A percentile compares a stretch with the other conserved stretches of the same genome.
Evolutionary conservation across 169 alveolate genomes (phyloP).

Genomic region (Theileria orientalis): DNA sequence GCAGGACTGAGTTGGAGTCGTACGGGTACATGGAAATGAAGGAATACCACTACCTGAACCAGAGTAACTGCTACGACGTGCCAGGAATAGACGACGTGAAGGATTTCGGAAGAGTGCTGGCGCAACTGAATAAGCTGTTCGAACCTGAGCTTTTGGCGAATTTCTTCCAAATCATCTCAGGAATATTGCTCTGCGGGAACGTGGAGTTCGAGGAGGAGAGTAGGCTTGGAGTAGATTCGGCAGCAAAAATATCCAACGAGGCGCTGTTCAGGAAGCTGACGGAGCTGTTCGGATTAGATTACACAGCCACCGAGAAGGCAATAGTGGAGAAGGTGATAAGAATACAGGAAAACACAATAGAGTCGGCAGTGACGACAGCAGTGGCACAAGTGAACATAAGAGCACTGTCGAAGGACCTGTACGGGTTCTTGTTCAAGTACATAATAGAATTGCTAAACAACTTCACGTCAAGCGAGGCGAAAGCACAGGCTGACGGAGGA

Average conservation of each 20-base stretch:
- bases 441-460: slow-evolving; percentile 74
- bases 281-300: slow-evolving; percentile 65
- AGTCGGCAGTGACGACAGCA: slow-evolving; percentile 64
- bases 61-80: slow-evolving; percentile 71
- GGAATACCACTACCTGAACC: slow-evolving; percentile 63
- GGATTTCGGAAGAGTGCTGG: slow-evolving; percentile 53
- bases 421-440: slow-evolving; percentile 74
- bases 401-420: slow-evolving; percentile 79
- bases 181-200: slow-evolving; percentile 78
- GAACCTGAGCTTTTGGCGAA: slow-evolving; percentile 20
- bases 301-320: slow-evolving; percentile 50
- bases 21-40: slow-evolving; percentile 45
- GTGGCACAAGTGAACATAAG: slow-evolving; percentile 69
- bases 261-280: slow-evolving; percentile 58
- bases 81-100: slow-evolving; percentile 74
- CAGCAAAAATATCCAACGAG: slow-evolving; percentile 51
- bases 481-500: too few species aligned
- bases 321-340: slow-evolving; percentile 68
- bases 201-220: slow-evolving; percentile 64
- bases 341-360: slow-evolving; percentile 64
- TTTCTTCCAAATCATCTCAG: slow-evolving; percentile 58
- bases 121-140: slow-evolving; percentile 45
- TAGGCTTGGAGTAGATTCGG: slow-evolving; percentile 68
- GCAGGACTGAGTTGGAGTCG: slow-evolving; percentile 23
- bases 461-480: slow-evolving; percentile 64